Base-by-base conservation (phyloP, 208 protist species). In the Naegleria fowleri region DNA sequence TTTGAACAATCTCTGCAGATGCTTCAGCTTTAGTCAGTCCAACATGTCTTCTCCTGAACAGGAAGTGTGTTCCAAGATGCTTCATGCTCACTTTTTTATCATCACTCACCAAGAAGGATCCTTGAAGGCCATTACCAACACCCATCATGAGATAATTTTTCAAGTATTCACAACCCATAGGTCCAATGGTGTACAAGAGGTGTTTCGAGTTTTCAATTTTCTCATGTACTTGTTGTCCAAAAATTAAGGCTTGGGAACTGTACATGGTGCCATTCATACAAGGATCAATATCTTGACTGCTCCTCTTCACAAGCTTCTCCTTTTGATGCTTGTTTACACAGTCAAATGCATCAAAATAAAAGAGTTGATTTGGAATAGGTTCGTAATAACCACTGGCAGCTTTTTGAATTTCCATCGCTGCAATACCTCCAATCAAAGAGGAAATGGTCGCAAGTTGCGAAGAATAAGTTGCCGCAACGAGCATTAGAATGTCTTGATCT, bases 261-360 rank as follows among this genome's bases (percentile, higher is more conserved):
- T 94, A 95, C 33, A 99, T 91, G 22, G 91, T 92, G 51, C 92
- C 92, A 0, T 48, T 1, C 43, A 92, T 91, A 1, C 1, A 9
- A 48, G 1, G 43, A 48, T 48, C 43, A 9, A n/a, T n/a, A n/a
- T n/a, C n/a, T n/a, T n/a, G n/a, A n/a, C n/a, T n/a, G n/a, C n/a
- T n/a, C n/a, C n/a, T n/a, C 5, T 48, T 48, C 1, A 48, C 43
- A 7, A 48, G 43, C 7, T 48, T 48, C 43, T 9, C 43, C 7
- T 48, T 48, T 48, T 25, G n/a, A 59, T 75, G 13, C 25, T 79
- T 55, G 15, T 94, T 90, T 41, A 98, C 93, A 79, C 97, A 83
- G 92, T 99, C 98, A 11, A 98, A 92, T 33, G 94, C 95, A 91
- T 99, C 98, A 93, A 98, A 99, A 94, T 98, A 99, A 25, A 98